Conservation (phyloP, 768 basidiomycete species). For the Arthromyces matolae region DNA sequence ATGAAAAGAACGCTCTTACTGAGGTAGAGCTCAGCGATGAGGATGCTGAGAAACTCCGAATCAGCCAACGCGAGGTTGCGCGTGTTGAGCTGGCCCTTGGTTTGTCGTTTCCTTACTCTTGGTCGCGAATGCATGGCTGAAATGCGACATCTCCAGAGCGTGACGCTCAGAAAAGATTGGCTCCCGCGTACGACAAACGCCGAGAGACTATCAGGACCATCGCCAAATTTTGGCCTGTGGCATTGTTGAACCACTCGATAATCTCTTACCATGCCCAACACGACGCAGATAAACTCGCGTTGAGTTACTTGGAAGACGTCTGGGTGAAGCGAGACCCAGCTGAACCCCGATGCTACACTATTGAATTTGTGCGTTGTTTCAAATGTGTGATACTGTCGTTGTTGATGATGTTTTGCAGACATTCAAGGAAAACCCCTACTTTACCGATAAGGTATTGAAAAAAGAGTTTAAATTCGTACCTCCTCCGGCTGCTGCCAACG, state of each 20-base stretch:
- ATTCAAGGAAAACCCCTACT: slow-evolving; percentile 86
- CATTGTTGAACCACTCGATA: slow-evolving; percentile 68
- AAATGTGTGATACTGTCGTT: background rate
- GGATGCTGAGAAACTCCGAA: slow-evolving; percentile 64
- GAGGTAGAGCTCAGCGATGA: slow-evolving; percentile 68
- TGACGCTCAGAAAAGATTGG: slow-evolving; percentile 51
- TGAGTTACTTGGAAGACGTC: slow-evolving; percentile 81
- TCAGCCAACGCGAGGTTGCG: slow-evolving; percentile 64
- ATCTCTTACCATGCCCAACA: slow-evolving; percentile 68
- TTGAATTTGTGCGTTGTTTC: slow-evolving; percentile 76
- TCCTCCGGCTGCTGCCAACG: slow-evolving; percentile 46
- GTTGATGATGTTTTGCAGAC: slow-evolving; percentile 39
- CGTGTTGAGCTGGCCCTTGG: slow-evolving; percentile 72
- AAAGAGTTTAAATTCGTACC: slow-evolving; percentile 78
- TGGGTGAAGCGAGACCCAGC: slow-evolving; percentile 72
- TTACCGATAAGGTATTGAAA: slow-evolving; percentile 68
- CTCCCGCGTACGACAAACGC: slow-evolving; percentile 66
- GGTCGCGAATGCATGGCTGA: slow-evolving; percentile 4
- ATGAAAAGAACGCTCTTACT: slow-evolving; percentile 65
- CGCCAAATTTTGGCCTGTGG: slow-evolving; percentile 82
- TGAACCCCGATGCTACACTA: slow-evolving; percentile 78
- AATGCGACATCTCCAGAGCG: slow-evolving; percentile 47
- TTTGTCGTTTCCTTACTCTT: slow-evolving; percentile 19
- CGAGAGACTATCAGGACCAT: slow-evolving; percentile 64
- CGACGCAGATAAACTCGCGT: slow-evolving; percentile 71